Percentiles rank a stretch among this genome's conserved stretches.
Evolutionary conservation across 352 stramenopile genomes (phyloP).

Genomic region (Phytophthora sansomeana): DNA sequence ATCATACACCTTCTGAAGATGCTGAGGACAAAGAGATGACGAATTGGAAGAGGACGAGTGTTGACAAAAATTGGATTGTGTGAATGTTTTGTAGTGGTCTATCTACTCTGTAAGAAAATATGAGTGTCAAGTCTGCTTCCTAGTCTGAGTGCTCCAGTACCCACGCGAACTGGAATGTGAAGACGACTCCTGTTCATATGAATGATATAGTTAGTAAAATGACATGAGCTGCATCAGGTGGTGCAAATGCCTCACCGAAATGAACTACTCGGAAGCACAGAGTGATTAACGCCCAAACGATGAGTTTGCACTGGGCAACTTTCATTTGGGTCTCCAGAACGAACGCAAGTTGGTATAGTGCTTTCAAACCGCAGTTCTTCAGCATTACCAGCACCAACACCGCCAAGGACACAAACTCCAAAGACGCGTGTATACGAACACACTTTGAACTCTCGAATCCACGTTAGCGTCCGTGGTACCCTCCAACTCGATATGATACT

Average conservation of each 20-base stretch:
- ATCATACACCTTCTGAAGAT: too few species aligned
- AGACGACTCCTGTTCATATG: background rate
- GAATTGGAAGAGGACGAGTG: too few species aligned
- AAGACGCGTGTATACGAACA: conserved; percentile 12
- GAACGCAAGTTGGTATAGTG: conserved; percentile 34
- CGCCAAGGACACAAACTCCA: conserved; percentile 29
- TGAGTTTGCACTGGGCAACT: conserved; percentile 11
- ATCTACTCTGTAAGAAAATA: too few species aligned
- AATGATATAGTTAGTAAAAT: background rate
- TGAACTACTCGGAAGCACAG: conserved; percentile 12
- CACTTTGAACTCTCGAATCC: background rate
- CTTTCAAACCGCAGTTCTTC: conserved; percentile 13
- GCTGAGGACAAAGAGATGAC: too few species aligned
- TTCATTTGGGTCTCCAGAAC: conserved; percentile 29
- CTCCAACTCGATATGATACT: conserved; percentile 14
- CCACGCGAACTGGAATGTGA: background rate
- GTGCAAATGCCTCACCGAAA: conserved; percentile 6
- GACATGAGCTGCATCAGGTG: background rate
- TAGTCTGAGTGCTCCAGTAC: background rate
- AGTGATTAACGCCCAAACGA: conserved; percentile 21
- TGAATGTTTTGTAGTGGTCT: too few species aligned
- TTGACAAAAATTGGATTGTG: too few species aligned
- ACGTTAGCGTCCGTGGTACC: background rate
- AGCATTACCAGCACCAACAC: conserved; percentile 9
- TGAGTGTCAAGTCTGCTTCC: too few species aligned